Percentiles rank a stretch among this genome's conserved stretches.
Conservation (phyloP, 2,329 filamentous ascomycete genomes). For the Anisogramma anomala region DNA sequence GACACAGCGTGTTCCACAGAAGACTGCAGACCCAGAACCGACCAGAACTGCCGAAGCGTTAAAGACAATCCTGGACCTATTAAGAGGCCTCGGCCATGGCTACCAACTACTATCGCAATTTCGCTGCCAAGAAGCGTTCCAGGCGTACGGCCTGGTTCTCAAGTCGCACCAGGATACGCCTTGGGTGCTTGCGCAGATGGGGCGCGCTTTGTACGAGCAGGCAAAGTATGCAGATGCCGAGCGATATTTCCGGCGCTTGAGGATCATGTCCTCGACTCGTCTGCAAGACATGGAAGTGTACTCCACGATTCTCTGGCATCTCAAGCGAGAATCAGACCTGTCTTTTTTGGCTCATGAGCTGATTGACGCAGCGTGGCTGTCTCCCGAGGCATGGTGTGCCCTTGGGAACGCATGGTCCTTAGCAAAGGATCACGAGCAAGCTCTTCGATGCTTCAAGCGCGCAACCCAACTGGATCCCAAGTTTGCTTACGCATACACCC, state of each 20-base stretch:
- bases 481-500: conserved; percentile 90
- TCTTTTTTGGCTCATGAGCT: conserved; percentile 87
- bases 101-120: conserved; percentile 72
- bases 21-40: conserved; percentile 39
- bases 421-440: conserved; percentile 85
- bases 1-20: conserved; percentile 27
- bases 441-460: conserved; percentile 85
- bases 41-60: conserved; percentile 64
- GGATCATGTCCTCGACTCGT: conserved; percentile 67
- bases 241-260: conserved; percentile 69
- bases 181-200: conserved; percentile 86
- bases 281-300: conserved; percentile 96
- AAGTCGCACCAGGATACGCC: conserved; percentile 74
- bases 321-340: conserved; percentile 83
- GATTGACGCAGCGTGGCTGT: conserved; percentile 74
- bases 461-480: conserved; percentile 81
- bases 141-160: conserved; percentile 60
- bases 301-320: conserved; percentile 96
- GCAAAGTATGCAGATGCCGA: conserved; percentile 78
- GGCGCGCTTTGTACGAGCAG: conserved; percentile 83
- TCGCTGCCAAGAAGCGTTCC: conserved; percentile 64
- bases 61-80: conserved; percentile 64
- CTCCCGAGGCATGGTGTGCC: conserved; percentile 91
- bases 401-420: conserved; percentile 92
- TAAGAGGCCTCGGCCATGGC: conserved; percentile 70